These are phyloP conservation scores for Colletotrichum horii DNA, from an alignment of 2,329 filamentous ascomycete genomes.

Conservation along the genomic window DNA sequence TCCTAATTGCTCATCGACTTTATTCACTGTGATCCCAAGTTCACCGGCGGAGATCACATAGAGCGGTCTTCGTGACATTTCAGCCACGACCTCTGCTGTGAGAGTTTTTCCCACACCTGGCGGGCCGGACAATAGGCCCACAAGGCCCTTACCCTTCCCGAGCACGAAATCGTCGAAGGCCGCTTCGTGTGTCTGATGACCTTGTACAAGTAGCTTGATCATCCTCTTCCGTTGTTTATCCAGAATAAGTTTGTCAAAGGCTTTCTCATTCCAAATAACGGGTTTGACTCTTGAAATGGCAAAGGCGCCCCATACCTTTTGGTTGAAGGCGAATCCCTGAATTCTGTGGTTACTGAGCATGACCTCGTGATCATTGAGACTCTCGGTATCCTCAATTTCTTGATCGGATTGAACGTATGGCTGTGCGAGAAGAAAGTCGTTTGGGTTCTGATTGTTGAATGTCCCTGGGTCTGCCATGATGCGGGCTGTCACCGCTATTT, in stretches of 20 bases:
- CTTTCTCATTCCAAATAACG: neutral
- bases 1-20: neutral
- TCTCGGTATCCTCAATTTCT: neutral
- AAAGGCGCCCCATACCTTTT: neutral
- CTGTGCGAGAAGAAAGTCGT: neutral
- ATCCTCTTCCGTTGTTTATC: neutral
- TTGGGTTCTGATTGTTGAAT: neutral
- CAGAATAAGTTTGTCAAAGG: neutral
- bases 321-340: neutral
- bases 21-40: neutral
- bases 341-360: neutral
- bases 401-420: neutral
- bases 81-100: conserved; percentile 34
- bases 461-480: neutral
- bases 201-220: neutral
- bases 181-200: neutral
- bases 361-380: neutral
- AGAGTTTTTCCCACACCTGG: conserved; percentile 55
- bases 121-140: conserved; percentile 50
- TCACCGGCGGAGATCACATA: conserved; percentile 8
- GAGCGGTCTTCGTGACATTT: neutral
- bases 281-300: neutral
- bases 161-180: conserved; percentile 40
- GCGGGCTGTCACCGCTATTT: neutral
- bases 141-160: conserved; percentile 48